Conservation (phyloP, 495 filamentous ascomycete genomes). For the Trichodelitschia bisporula region DNA sequence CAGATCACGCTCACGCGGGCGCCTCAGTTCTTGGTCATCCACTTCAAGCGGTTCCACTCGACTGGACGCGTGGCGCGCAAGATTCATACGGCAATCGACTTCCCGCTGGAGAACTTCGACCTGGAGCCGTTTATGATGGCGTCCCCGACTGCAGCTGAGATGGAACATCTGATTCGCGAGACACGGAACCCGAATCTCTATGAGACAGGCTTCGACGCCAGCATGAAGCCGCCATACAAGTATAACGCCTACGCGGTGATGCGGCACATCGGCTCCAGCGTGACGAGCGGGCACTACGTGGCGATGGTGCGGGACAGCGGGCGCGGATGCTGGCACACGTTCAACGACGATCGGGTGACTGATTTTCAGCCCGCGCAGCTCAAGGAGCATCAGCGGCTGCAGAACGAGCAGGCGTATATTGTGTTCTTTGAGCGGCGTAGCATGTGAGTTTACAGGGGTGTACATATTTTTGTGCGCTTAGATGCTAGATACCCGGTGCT, state of each 20-base stretch:
- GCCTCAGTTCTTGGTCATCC: constrained; percentile 45
- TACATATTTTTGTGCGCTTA: no score
- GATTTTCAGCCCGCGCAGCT: constrained; percentile 33
- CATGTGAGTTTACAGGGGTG: no score
- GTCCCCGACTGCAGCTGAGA: constrained; percentile 12
- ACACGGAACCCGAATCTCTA: constrained; percentile 4
- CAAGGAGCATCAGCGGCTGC: constrained; percentile 21
- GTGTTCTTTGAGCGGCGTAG: constrained; percentile 30
- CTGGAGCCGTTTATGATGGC: constrained; percentile 34
- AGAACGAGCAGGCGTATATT: constrained; percentile 43
- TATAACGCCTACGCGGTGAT: constrained; percentile 54
- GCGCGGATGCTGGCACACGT: constrained; percentile 35
- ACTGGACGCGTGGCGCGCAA: constrained; percentile 33
- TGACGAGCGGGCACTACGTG: constrained; percentile 47
- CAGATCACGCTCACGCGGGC: constrained; percentile 50
- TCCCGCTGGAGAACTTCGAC: constrained; percentile 37
- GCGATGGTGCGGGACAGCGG: constrained; percentile 35
- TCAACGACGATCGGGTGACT: constrained; percentile 33
- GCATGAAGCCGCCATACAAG: constrained; percentile 36
- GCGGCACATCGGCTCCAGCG: constrained; percentile 35
- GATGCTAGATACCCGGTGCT: no score
- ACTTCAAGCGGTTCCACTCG: constrained; percentile 49
- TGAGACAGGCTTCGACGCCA: constrained; percentile 11
- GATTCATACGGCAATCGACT: constrained; percentile 41
- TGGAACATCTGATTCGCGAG: constrained; percentile 5